These are phyloP conservation scores for Kandelia obovata DNA, from an alignment of 345 rosid species.

Conservation along the genomic window DNA sequence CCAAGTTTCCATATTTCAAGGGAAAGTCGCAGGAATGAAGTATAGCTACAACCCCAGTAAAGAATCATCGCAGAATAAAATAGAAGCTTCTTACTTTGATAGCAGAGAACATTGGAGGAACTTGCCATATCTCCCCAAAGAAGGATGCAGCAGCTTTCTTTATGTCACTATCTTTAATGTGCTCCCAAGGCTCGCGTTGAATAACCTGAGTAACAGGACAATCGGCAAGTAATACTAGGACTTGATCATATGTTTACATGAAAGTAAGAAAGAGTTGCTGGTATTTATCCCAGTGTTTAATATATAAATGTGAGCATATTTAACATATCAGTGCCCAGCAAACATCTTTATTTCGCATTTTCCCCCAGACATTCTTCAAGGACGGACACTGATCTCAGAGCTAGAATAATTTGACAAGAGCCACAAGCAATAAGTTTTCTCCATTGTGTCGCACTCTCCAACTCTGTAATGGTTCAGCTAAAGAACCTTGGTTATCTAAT, in stretches of 20 bases:
- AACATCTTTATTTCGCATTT: no score
- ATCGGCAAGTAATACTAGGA: background rate
- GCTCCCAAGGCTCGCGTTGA: slow-evolving; percentile 97
- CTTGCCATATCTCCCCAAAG: slow-evolving; percentile 98
- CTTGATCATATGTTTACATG: no score
- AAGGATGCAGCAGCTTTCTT: slow-evolving; percentile 73
- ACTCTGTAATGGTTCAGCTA: background rate
- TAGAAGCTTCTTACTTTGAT: slow-evolving; percentile 63
- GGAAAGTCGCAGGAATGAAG: no score
- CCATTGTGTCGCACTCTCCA: background rate
- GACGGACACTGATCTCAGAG: no score
- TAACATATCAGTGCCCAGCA: no score
- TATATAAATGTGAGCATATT: no score
- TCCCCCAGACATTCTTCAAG: no score
- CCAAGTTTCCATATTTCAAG: no score
- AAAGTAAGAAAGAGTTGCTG: no score
- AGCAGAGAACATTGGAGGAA: slow-evolving; percentile 99
- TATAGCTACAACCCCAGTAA: background rate
- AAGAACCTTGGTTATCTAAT: no score
- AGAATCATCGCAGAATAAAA: background rate
- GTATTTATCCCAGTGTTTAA: no score
- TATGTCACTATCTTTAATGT: slow-evolving; percentile 75
- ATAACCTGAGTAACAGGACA: slow-evolving; percentile 52
- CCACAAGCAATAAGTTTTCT: background rate
- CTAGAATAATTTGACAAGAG: no score